phyloP scores from a whole-genome alignment of 2,329 filamentous ascomycete genomes.

The Colletotrichum eremochloae region DNA sequence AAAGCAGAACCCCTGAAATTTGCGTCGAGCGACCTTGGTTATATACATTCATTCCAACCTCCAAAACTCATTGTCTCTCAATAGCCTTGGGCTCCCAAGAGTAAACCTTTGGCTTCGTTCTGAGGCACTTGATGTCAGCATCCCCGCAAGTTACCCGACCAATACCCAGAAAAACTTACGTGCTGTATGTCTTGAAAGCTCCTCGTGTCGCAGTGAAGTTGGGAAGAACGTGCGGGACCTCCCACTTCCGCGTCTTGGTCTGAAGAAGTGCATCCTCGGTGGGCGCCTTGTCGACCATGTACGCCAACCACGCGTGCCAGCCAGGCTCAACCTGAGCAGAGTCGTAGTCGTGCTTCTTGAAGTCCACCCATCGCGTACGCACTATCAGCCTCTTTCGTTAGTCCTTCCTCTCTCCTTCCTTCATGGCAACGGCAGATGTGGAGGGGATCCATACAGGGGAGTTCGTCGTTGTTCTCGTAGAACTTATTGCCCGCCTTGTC shows the following conservation, averaged over 20 bases:
- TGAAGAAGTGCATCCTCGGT: conserved; percentile 79
- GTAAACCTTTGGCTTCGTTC: conserved; percentile 66
- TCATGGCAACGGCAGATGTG: conserved; percentile 17
- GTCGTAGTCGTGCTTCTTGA: conserved; percentile 88
- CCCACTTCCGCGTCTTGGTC: conserved; percentile 79
- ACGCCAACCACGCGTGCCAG: conserved; percentile 99
- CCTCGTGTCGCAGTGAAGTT: conserved; percentile 82
- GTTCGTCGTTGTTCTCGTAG: conserved; percentile 95
- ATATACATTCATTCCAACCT: conserved; percentile 35
- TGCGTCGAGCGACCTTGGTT: conserved; percentile 36
- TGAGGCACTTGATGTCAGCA: conserved; percentile 46
- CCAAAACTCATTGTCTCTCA: conserved; percentile 44
- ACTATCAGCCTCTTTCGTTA: conserved; percentile 64
- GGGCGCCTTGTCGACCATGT: conserved; percentile 90
- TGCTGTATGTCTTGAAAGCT: conserved; percentile 94
- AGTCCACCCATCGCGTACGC: conserved; percentile 97
- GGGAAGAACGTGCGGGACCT: conserved; percentile 77
- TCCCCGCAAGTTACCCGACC: not conserved
- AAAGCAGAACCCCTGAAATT: conserved; percentile 30
- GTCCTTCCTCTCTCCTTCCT: conserved; percentile 29
- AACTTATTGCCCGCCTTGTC: conserved; percentile 98
- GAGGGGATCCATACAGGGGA: conserved; percentile 77
- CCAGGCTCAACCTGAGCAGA: conserved; percentile 90
- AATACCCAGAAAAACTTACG: conserved; percentile 71
- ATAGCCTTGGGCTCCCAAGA: conserved; percentile 62